These are phyloP conservation scores for Excoecaria cochinchinensis DNA, from an alignment of 345 rosid species.

Conservation along the genomic window DNA sequence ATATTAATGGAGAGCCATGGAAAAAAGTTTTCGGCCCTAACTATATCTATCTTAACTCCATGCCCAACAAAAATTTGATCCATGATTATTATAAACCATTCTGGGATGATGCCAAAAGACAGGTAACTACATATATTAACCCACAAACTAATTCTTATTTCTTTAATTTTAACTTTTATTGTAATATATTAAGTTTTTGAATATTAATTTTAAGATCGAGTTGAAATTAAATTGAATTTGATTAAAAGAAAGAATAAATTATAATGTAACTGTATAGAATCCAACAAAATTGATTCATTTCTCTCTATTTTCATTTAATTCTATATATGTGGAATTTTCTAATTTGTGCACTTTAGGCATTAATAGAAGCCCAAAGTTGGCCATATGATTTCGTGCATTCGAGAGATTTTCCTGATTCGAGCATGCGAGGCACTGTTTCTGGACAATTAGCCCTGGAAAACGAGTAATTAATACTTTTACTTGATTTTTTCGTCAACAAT, in stretches of 20 bases:
- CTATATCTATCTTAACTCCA: slow-evolving; percentile 19
- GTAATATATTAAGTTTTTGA: too few relatives aligned
- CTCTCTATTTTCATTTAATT: not conserved
- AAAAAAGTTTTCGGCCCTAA: slow-evolving; percentile 30
- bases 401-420: slow-evolving; percentile 11
- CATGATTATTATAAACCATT: not conserved
- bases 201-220: too few relatives aligned
- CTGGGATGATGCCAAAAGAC: slow-evolving; percentile 28
- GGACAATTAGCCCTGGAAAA: slow-evolving; percentile 12
- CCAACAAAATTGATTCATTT: too few relatives aligned
- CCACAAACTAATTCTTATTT: too few relatives aligned
- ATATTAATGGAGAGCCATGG: slow-evolving; percentile 24
- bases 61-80: not conserved
- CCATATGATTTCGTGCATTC: slow-evolving; percentile 19
- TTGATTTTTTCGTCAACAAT: not conserved
- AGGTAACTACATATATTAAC: not conserved
- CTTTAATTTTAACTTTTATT: too few relatives aligned
- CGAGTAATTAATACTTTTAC: not conserved
- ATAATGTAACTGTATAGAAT: too few relatives aligned
- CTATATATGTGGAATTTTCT: not conserved
- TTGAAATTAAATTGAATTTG: too few relatives aligned
- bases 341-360: not conserved
- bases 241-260: too few relatives aligned
- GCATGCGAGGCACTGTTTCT: slow-evolving; percentile 18
- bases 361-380: slow-evolving; percentile 10